Conservation (phyloP, 441 rosid species). For the Croton setiger region DNA sequence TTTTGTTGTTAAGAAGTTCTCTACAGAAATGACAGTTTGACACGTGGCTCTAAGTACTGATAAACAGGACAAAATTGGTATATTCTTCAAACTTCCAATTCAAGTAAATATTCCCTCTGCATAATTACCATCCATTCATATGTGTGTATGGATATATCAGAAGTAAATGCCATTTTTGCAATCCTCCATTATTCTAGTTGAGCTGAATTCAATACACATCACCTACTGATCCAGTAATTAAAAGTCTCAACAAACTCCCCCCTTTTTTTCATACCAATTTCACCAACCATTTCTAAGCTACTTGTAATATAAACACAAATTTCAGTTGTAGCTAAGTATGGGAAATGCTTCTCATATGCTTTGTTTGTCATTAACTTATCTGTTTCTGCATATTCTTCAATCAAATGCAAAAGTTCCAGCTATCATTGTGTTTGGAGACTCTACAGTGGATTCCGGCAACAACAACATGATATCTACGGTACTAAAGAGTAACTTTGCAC, state of each 20-base stretch:
- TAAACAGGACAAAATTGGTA: background rate
- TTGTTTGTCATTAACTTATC: constrained; percentile 26
- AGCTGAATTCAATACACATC: background rate
- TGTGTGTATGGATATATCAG: background rate
- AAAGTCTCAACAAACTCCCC: constrained; percentile 22
- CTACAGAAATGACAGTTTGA: too few relatives aligned
- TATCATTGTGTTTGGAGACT: constrained; percentile 68
- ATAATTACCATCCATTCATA: background rate
- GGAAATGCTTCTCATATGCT: constrained; percentile 11
- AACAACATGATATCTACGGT: constrained; percentile 53
- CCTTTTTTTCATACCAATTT: constrained; percentile 25
- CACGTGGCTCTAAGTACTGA: too few relatives aligned
- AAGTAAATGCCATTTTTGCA: background rate
- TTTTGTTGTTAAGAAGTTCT: too few relatives aligned
- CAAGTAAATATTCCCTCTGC: background rate
- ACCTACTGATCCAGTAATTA: constrained; percentile 12
- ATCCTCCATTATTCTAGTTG: background rate
- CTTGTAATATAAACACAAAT: background rate
- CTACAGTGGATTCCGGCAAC: constrained; percentile 73
- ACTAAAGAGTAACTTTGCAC: constrained; percentile 50
- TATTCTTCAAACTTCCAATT: background rate
- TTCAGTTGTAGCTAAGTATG: constrained; percentile 20
- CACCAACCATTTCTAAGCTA: constrained; percentile 21
- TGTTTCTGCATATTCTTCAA: constrained; percentile 32
- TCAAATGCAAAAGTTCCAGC: constrained; percentile 50